These are phyloP conservation scores for Gnomoniopsis sp. DNA, from an alignment of 2,329 filamentous ascomycete species.

Conservation along the genomic window DNA sequence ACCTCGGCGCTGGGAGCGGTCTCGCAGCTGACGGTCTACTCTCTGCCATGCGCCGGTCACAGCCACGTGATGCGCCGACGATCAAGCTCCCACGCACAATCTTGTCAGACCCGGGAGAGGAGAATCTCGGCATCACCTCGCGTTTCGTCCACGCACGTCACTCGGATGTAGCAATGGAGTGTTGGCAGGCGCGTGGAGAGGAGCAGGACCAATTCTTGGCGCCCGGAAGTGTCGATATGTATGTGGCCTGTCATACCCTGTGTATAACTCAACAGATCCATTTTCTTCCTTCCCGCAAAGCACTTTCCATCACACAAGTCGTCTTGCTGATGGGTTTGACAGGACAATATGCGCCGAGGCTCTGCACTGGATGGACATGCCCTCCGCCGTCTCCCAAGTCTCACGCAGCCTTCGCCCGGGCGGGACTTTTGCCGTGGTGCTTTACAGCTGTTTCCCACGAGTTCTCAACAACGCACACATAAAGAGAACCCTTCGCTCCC, in stretches of 20 bases:
- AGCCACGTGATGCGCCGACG: not conserved
- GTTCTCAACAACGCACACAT: not conserved
- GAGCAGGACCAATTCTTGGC: not conserved
- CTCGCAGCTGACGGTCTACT: not conserved
- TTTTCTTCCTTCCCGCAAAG: no score
- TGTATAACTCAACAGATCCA: no score
- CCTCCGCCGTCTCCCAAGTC: not conserved
- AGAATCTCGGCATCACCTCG: not conserved
- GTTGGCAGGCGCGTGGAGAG: not conserved
- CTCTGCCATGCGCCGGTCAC: not conserved
- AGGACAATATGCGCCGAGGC: not conserved
- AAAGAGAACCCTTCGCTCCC: not conserved
- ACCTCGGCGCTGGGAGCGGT: not conserved
- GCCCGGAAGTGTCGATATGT: not conserved
- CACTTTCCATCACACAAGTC: not conserved
- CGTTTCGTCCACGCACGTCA: not conserved
- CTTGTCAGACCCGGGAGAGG: not conserved
- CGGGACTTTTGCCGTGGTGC: not conserved
- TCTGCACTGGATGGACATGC: not conserved
- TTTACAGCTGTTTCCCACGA: not conserved
- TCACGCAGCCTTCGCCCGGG: not conserved
- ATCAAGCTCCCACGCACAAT: not conserved
- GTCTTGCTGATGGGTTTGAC: not conserved
- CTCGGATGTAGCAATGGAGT: not conserved
- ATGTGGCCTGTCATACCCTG: not conserved